These are phyloP conservation scores for Penicillium sp. DNA, from an alignment of 2,329 filamentous ascomycete genomes.

Conservation along the genomic window DNA sequence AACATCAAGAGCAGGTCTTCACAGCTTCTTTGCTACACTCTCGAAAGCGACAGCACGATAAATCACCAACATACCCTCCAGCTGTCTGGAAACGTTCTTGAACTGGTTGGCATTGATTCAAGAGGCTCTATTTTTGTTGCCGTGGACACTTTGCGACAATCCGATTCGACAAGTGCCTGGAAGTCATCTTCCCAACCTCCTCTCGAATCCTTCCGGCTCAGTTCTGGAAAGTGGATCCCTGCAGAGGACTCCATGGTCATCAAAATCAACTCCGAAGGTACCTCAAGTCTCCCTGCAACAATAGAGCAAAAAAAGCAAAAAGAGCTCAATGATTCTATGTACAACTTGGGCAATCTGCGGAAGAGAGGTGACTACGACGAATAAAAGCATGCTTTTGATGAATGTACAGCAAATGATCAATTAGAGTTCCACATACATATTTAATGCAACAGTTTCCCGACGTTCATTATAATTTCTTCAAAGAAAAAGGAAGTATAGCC, in stretches of 20 bases:
- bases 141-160: constrained; percentile 46
- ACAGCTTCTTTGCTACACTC: constrained; percentile 58
- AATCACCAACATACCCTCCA: constrained; percentile 44
- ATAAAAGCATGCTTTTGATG: constrained; percentile 12
- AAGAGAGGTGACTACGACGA: constrained; percentile 23
- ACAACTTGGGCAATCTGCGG: constrained; percentile 35
- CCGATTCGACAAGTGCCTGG: constrained; percentile 42
- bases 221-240: constrained; percentile 20
- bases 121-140: constrained; percentile 40
- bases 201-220: constrained; percentile 27
- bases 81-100: constrained; percentile 58
- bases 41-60: constrained; percentile 45
- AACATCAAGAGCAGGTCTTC: constrained; percentile 51
- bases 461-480: neutral
- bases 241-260: constrained; percentile 15
- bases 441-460: neutral
- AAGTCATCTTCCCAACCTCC: constrained; percentile 21
- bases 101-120: constrained; percentile 36
- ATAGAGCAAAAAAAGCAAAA: constrained; percentile 26
- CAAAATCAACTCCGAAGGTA: constrained; percentile 27
- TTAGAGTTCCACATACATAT: neutral
- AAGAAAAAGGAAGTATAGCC: too few species aligned
- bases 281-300: constrained; percentile 19
- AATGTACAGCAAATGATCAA: constrained; percentile 11
- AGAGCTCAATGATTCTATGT: constrained; percentile 31